phyloP scores from a whole-genome alignment of 148 eudicot species.

The Fagopyrum esculentum region DNA sequence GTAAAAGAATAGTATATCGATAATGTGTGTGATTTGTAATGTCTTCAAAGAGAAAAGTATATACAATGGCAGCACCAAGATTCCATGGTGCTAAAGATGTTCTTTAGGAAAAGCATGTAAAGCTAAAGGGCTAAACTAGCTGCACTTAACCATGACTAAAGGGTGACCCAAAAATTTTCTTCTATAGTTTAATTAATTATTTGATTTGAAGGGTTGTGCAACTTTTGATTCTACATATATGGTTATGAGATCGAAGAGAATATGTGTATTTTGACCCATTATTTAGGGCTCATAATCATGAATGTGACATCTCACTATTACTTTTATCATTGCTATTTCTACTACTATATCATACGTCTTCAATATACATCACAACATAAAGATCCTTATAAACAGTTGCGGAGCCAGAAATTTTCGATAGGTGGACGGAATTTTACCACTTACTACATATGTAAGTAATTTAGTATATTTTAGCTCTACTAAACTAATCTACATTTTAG shows the following conservation, averaged over 20 bases:
- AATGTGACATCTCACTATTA: no score
- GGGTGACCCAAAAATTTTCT: neutral
- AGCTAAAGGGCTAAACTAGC: neutral
- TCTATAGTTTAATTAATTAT: neutral
- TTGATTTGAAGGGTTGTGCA: neutral
- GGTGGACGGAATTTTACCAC: no score
- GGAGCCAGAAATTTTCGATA: no score
- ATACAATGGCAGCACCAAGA: neutral
- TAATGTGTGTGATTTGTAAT: neutral
- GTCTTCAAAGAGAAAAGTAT: neutral
- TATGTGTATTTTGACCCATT: constrained; percentile 5
- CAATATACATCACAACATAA: no score
- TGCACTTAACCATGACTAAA: neutral
- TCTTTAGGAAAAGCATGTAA: neutral
- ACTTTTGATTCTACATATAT: neutral
- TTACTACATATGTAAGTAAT: no score
- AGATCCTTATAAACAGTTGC: no score
- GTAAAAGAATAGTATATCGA: neutral
- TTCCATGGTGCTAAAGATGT: neutral
- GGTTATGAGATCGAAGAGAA: neutral
- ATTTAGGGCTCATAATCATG: neutral
- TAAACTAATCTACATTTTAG: no score
- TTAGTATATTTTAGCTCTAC: no score
- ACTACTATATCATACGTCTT: no score
- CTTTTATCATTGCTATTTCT: no score